Evolutionary conservation across 805 yeast genomes (phyloP).

Genomic region (Wickerhamomyces queroliae): DNA sequence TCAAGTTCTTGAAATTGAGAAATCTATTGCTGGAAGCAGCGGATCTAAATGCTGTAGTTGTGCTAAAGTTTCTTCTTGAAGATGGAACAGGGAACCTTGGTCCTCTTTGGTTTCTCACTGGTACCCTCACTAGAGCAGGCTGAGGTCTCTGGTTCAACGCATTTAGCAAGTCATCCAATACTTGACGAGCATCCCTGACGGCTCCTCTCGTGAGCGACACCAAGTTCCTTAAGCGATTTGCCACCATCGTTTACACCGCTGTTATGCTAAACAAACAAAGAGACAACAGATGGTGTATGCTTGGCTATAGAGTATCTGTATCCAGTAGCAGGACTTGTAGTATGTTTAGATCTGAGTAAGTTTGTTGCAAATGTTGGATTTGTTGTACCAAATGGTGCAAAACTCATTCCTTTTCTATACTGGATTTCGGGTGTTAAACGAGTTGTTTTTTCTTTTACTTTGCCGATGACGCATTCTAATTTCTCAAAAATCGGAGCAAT

Average conservation of each 20-base stretch:
- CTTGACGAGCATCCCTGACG: conserved; percentile 39
- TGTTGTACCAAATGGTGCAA: too few species aligned
- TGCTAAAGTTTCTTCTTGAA: conserved; percentile 23
- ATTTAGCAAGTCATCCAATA: conserved; percentile 39
- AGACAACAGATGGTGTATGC: too few species aligned
- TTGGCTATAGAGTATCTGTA: too few species aligned
- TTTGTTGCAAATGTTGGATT: too few species aligned
- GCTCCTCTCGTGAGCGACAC: conserved; percentile 39
- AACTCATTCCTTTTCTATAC: not conserved
- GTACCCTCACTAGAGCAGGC: conserved; percentile 31
- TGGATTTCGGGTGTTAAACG: too few species aligned
- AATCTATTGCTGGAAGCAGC: conserved; percentile 1
- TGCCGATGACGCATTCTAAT: not conserved
- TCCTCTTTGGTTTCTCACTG: conserved; percentile 26
- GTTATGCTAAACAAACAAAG: too few species aligned
- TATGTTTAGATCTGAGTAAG: too few species aligned
- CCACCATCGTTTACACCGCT: conserved; percentile 27
- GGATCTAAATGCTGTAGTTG: conserved; percentile 8
- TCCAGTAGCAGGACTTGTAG: too few species aligned
- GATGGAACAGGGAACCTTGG: conserved; percentile 11
- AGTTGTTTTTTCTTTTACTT: not conserved
- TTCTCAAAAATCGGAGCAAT: not conserved
- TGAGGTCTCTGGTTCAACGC: conserved; percentile 27
- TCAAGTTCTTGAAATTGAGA: conserved; percentile 5
- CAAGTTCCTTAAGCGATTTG: conserved; percentile 35